Evolutionary conservation across 768 basidiomycete species (phyloP), one percentile per base, ranked within the genome.

Genomic region (Tylopilus plumbeoviolaceoides): DNA sequence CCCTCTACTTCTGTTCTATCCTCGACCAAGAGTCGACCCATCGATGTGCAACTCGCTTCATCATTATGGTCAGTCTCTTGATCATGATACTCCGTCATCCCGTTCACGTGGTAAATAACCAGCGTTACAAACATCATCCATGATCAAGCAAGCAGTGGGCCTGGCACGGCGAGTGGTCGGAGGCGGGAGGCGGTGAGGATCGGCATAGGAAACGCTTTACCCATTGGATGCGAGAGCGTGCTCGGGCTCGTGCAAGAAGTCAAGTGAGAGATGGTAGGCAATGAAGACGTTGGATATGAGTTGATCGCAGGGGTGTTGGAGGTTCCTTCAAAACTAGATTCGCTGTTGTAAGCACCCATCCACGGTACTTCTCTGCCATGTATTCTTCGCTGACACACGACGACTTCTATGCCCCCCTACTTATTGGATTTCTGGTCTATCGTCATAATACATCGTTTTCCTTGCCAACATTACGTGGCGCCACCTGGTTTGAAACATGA

Each of bases 271-370:
- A 76, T 83, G 67, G 69, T 71, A 11, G 79, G 77, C 20, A 84
- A 87, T 36, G 91, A 89, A 63, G 95, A 98, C 68, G 70, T 87
- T 42, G 85, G 84, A 43, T 90, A 97, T 60, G 97, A 99, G 75
- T 77, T 98, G 48, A 75, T 98, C 10, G 91, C 91, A 6, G 93
- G 91, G 0, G 94, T 98, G 33, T 70, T 98, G 55, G 93, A 97
- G 73, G 94, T 98, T 41, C 80, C 95, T 58, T 87, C 88, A 47
- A 89, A 93, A 69, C 80, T 98, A 71, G 94, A 98, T 73, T 93
- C 90, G 54, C 56, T 69, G 18, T 47, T 69, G 59, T 69, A 61
- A 69, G 27, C 38, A 10, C 23, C 23, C 0, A 21, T 35, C 23
- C 30, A 20, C 7, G 38, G 7, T 45, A 39, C 54, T 17, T 51